Evolutionary conservation across 2,329 filamentous ascomycete species (phyloP).

Genomic region (Aspergillus ruber): DNA sequence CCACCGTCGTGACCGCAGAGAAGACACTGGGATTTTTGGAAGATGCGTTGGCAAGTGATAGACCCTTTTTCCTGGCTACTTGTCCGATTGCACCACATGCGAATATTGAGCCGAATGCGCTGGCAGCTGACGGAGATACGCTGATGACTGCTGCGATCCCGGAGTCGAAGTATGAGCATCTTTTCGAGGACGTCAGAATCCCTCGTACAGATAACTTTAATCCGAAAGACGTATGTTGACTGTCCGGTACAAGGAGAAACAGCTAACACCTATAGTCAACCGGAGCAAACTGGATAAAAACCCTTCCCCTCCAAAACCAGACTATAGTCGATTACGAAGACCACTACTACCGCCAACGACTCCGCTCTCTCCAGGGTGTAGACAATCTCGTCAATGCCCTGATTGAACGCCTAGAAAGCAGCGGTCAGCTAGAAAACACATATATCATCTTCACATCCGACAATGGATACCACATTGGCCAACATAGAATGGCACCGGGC

Average conservation of each 20-base stretch:
- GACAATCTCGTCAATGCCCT: conserved; percentile 46
- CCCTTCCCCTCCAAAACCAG: conserved; percentile 36
- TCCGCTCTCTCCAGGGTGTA: conserved; percentile 44
- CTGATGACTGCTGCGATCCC: conserved; percentile 46
- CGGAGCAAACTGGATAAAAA: conserved; percentile 38
- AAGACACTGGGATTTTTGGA: conserved; percentile 54
- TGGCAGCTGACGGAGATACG: not conserved
- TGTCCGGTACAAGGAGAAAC: no score
- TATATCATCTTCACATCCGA: conserved; percentile 54
- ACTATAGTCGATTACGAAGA: conserved; percentile 44
- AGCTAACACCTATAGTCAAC: conserved; percentile 18
- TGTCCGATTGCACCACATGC: conserved; percentile 60
- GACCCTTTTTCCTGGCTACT: conserved; percentile 60
- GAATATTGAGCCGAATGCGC: conserved; percentile 37
- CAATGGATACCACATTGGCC: conserved; percentile 53
- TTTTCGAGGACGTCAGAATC: conserved; percentile 53
- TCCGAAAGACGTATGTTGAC: conserved; percentile 43
- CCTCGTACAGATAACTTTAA: conserved; percentile 61
- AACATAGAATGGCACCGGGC: conserved; percentile 50
- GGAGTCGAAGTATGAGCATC: conserved; percentile 51
- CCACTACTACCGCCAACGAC: conserved; percentile 42
- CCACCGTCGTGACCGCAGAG: conserved; percentile 51
- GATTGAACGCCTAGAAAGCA: conserved; percentile 30
- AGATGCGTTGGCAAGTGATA: conserved; percentile 45
- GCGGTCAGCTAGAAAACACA: conserved; percentile 40